phyloP scores from a whole-genome alignment of 257 asterid genomes.

The Ilex aquifolium region DNA sequence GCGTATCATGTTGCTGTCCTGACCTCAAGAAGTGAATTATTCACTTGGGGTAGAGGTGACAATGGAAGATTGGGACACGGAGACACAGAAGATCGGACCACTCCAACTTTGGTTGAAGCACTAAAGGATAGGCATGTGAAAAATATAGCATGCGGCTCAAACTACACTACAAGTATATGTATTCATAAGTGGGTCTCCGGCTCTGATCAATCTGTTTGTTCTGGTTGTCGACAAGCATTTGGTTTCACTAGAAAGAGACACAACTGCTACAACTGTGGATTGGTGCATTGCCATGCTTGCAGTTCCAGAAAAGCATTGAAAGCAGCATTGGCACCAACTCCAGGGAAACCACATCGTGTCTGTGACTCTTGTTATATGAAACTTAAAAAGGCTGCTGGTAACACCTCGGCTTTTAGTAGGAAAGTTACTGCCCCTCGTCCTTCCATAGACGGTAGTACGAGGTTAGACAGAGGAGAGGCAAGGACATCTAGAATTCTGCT shows the following conservation, averaged over 20 bases:
- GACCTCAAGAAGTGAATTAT: constrained; percentile 77
- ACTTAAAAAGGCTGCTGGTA: constrained; percentile 61
- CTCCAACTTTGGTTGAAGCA: constrained; percentile 75
- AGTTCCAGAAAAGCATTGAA: constrained; percentile 78
- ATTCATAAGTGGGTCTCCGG: constrained; percentile 92
- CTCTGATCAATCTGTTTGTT: constrained; percentile 83
- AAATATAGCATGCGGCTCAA: constrained; percentile 79
- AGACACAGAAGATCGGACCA: constrained; percentile 53
- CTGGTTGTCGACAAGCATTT: constrained; percentile 78
- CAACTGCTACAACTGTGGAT: constrained; percentile 82
- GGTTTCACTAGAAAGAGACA: constrained; percentile 88
- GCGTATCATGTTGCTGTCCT: constrained; percentile 68
- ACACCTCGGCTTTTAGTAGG: constrained; percentile 25
- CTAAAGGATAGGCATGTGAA: constrained; percentile 76
- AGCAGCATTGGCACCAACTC: constrained; percentile 93
- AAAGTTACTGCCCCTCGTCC: constrained; percentile 41
- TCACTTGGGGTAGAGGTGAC: constrained; percentile 85
- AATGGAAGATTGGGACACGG: constrained; percentile 96
- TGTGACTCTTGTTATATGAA: constrained; percentile 74
- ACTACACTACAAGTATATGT: constrained; percentile 72
- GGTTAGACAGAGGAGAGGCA: constrained; percentile 37
- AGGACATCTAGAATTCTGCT: constrained; percentile 55
- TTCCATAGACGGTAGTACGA: constrained; percentile 34
- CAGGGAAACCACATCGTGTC: constrained; percentile 91
- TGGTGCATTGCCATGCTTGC: constrained; percentile 87